Evolutionary conservation across 2,329 filamentous ascomycete species (phyloP), one percentile per base, ranked within the genome.

Genomic region (Leptosphaerulina australis): DNA sequence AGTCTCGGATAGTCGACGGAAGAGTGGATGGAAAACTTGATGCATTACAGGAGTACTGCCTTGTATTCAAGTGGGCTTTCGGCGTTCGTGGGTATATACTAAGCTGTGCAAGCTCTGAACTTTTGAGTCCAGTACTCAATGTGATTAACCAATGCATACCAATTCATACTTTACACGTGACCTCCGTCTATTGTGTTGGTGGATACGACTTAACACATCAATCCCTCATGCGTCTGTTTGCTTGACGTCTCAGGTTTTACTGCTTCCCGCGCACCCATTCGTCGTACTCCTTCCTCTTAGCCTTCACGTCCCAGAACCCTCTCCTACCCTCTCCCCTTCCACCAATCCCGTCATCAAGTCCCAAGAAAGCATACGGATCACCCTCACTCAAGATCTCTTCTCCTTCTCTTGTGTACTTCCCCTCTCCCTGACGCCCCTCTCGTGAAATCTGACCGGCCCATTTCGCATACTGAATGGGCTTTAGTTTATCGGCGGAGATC

Each of bases 281-380:
- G 74, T 97, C 90, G 74, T 92, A 82, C 68, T 97, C 97, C 11
- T 88, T 87, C 43, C 87, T 85, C 62, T 94, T 81, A 53, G 88
- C 88, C 72, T 91, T 86, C 56, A 97, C 90, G 76, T 99, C 90
- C 76, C 91, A 82, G 66, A 97, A 99, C 1, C 90, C 87, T 36
- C 86, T 84, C 60, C 94, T 79, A 52, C 89, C 87, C 75, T 97
- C 93, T 2, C 62, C 62, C 33, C 62, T 66, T 22, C 87, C 60
- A 51, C 93, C 63, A 50, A 70, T 80, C 52, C 88, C 87, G 2
- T 50, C 56, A 48, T 71, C 66, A 10, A 73, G 45, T 1, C 68
- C 68, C 53, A 97, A 73, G 35, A 83, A 80, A 39, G 78, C 80
- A 72, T 92, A 97, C 5, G 92, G 91, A 68, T 95, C 96, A 12